Evolutionary conservation across 2,329 filamentous ascomycete genomes (phyloP).

Genomic region (Ascosphaera aggregata): DNA sequence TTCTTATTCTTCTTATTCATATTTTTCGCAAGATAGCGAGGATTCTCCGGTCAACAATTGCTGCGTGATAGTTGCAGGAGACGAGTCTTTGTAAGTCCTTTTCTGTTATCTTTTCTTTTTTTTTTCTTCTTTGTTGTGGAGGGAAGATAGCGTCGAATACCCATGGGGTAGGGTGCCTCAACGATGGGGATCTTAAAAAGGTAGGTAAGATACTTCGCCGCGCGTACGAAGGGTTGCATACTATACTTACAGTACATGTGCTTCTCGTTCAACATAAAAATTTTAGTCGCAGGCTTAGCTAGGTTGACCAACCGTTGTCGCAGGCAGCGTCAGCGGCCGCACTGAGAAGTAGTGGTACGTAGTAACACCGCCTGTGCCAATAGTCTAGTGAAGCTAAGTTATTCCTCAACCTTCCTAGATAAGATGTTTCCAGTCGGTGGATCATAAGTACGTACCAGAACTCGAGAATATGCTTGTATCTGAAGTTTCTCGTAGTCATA

Average conservation of each 20-base stretch:
- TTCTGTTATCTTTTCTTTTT: too few relatives aligned
- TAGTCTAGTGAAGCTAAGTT: neutral
- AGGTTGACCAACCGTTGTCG: neutral
- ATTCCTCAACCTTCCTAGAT: neutral
- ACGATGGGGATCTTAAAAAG: neutral
- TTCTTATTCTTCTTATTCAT: too few relatives aligned
- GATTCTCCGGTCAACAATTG: neutral
- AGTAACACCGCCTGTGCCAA: neutral
- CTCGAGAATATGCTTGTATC: neutral
- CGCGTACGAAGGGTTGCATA: neutral
- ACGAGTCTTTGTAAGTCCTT: too few relatives aligned
- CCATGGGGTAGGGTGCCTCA: neutral
- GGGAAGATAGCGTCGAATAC: neutral
- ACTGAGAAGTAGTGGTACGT: too few relatives aligned
- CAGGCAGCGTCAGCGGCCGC: neutral
- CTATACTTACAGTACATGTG: neutral
- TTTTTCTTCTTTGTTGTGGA: neutral
- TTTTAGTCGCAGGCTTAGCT: neutral
- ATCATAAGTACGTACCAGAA: neutral
- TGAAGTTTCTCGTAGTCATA: too few relatives aligned
- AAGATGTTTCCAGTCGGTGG: neutral
- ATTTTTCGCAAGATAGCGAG: neutral
- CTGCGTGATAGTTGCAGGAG: neutral
- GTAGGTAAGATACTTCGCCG: neutral
- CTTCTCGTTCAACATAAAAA: neutral